phyloP scores from a whole-genome alignment of 805 yeast genomes.

The Sungouiozyma ichnusensis region DNA sequence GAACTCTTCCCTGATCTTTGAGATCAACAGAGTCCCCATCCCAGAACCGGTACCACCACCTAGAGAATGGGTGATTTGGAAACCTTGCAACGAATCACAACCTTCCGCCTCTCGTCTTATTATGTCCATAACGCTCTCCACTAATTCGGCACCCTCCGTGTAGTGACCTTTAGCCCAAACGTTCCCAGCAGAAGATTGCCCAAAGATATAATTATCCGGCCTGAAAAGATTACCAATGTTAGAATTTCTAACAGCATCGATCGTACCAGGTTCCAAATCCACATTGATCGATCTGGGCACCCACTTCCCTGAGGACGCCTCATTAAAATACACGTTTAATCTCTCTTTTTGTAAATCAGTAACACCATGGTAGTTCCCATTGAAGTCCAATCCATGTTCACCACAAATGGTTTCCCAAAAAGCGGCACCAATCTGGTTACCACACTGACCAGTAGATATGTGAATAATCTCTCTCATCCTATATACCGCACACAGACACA shows the following conservation, averaged over 20 bases:
- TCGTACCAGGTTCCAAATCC: constrained; percentile 90
- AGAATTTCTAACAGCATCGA: constrained; percentile 73
- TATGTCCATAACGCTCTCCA: constrained; percentile 80
- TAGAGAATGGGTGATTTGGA: constrained; percentile 75
- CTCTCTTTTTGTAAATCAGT: constrained; percentile 44
- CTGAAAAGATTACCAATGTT: constrained; percentile 78
- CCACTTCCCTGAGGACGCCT: constrained; percentile 78
- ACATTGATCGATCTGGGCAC: constrained; percentile 90
- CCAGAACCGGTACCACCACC: constrained; percentile 97
- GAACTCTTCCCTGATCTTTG: constrained; percentile 82
- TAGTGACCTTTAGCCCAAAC: constrained; percentile 97
- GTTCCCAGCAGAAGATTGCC: constrained; percentile 89
- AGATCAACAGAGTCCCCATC: constrained; percentile 82
- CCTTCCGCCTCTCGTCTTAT: constrained; percentile 91
- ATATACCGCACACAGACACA: no score
- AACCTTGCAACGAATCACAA: constrained; percentile 87
- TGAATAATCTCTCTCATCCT: constrained; percentile 54
- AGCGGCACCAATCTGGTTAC: constrained; percentile 95
- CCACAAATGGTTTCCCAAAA: constrained; percentile 90
- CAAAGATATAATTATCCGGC: constrained; percentile 84
- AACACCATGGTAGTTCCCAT: constrained; percentile 61
- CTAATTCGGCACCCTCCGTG: constrained; percentile 93
- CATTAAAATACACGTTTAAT: constrained; percentile 77
- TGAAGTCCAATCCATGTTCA: constrained; percentile 70
- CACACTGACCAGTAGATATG: constrained; percentile 96